These are phyloP conservation scores for Raffaelea ambrosiae DNA, from an alignment of 2,329 filamentous ascomycete genomes.

Conservation along the genomic window DNA sequence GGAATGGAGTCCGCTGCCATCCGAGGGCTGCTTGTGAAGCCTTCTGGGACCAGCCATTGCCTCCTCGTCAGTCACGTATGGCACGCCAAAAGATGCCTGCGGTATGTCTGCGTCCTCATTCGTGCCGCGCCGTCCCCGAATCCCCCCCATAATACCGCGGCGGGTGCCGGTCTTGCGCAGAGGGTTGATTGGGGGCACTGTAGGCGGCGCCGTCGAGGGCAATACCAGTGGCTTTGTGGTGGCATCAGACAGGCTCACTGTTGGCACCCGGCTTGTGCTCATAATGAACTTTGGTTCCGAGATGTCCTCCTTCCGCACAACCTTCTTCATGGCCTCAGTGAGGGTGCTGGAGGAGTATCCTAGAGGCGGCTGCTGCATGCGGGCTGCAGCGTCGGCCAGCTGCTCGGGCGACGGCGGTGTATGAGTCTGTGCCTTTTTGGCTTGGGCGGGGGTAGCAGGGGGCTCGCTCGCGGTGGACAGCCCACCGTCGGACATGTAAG, in stretches of 20 bases:
- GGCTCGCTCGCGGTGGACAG: no score
- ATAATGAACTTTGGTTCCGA: constrained; percentile 41
- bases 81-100: constrained; percentile 11
- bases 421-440: no score
- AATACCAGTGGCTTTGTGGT: constrained; percentile 6
- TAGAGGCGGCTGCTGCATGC: background rate
- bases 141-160: constrained; percentile 31
- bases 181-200: constrained; percentile 50
- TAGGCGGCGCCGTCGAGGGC: constrained; percentile 29
- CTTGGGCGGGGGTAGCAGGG: no score
- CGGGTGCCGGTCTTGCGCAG: constrained; percentile 31
- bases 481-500: constrained; percentile 13
- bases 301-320: constrained; percentile 38
- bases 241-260: constrained; percentile 32
- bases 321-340: constrained; percentile 30
- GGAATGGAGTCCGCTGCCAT: constrained; percentile 21
- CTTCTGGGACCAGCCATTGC: constrained; percentile 28
- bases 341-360: constrained; percentile 20
- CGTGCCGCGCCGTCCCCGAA: constrained; percentile 21
- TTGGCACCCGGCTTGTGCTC: constrained; percentile 35
- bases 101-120: constrained; percentile 22
- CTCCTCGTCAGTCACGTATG: constrained; percentile 28
- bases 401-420: constrained; percentile 1
- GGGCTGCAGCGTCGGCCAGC: constrained; percentile 15
- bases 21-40: constrained; percentile 34